Percentiles rank a stretch among this genome's conserved stretches.
phyloP scores from a whole-genome alignment of 768 basidiomycete species.

The Mycena rebaudengoi region DNA sequence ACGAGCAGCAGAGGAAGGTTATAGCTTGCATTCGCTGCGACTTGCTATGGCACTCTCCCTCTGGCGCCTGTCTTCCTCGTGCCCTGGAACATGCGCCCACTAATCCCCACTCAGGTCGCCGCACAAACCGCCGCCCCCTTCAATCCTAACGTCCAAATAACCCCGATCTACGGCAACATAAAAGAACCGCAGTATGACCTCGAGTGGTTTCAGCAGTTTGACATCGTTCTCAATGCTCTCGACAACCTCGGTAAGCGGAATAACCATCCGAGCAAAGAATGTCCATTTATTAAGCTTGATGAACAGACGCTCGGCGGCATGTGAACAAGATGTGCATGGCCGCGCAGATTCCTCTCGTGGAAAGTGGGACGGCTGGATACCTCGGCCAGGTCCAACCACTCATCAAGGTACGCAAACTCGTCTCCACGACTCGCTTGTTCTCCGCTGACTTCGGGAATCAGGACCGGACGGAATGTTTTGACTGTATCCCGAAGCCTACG shows the following conservation, averaged over 20 bases:
- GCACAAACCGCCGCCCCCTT: constrained; percentile 84
- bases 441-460: constrained; percentile 37
- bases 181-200: constrained; percentile 92
- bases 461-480: constrained; percentile 94
- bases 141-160: constrained; percentile 88
- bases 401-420: constrained; percentile 65
- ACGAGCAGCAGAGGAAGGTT: too few relatives aligned
- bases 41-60: too few relatives aligned
- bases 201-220: constrained; percentile 89
- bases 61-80: neutral
- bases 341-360: constrained; percentile 87
- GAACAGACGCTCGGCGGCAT: constrained; percentile 87
- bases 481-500: constrained; percentile 92
- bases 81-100: neutral
- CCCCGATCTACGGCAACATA: constrained; percentile 93
- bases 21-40: too few relatives aligned
- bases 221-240: constrained; percentile 93
- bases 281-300: neutral
- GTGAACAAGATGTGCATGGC: constrained; percentile 99
- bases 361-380: constrained; percentile 97
- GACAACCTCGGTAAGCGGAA: constrained; percentile 88
- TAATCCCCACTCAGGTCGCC: constrained; percentile 63
- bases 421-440: neutral
- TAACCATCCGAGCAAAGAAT: neutral
- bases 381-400: constrained; percentile 97